phyloP scores from a whole-genome alignment of 345 rosid genomes.

The Durio zibethinus region DNA sequence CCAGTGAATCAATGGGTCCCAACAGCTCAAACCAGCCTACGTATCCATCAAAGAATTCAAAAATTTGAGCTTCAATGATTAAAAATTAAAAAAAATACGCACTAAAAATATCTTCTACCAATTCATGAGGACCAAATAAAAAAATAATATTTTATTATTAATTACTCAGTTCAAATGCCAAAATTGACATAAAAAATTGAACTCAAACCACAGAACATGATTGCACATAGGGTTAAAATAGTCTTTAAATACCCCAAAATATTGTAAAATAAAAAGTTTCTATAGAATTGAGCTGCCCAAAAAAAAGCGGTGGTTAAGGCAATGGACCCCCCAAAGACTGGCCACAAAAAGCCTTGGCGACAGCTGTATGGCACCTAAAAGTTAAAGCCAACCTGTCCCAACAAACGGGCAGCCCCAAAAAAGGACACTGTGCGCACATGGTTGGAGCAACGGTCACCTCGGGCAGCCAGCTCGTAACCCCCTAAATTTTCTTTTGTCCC shows the following conservation, averaged over 20 bases:
- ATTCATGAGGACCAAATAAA: not conserved
- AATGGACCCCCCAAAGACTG: slow-evolving; percentile 2
- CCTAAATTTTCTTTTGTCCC: not conserved
- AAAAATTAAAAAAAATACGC: not conserved
- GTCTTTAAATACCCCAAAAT: not conserved
- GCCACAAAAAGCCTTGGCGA: slow-evolving; percentile 3
- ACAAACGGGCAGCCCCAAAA: not conserved
- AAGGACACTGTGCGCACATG: not conserved
- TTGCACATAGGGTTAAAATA: not conserved
- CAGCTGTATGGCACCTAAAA: slow-evolving; percentile 15
- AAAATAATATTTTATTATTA: not conserved
- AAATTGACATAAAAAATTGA: not conserved
- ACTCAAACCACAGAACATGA: not conserved
- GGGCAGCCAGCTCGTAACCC: slow-evolving; percentile 16
- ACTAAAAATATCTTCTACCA: not conserved
- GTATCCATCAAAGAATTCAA: not conserved
- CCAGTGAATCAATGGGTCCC: slow-evolving; percentile 2
- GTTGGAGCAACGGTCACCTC: slow-evolving; percentile 3
- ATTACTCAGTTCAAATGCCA: not conserved
- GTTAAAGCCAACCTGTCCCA: slow-evolving; percentile 14
- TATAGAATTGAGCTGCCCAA: not conserved
- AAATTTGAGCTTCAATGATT: not conserved
- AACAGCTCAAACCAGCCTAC: not conserved
- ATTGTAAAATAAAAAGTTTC: not conserved
- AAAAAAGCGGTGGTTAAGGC: not conserved